phyloP scores from a whole-genome alignment of 2,329 filamentous ascomycete species.

The Aureobasidium sp. region DNA sequence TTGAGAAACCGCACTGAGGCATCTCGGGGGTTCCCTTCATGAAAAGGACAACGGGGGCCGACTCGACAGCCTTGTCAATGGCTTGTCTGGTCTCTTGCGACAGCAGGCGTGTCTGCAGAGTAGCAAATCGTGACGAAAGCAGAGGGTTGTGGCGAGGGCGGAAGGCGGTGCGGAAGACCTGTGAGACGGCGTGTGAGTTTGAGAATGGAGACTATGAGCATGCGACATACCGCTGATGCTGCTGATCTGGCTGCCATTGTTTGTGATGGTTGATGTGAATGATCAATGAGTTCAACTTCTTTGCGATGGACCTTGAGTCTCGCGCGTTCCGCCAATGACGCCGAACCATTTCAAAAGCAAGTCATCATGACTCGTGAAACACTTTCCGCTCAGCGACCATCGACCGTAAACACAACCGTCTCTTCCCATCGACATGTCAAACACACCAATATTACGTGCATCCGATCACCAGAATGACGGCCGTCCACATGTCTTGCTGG shows the following conservation, averaged over 20 bases:
- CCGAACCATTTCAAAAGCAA: conserved; percentile 11
- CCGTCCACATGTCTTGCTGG: conserved; percentile 56
- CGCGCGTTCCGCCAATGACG: conserved; percentile 9
- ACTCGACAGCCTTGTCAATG: conserved; percentile 82
- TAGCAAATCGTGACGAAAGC: conserved; percentile 37
- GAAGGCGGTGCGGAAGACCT: conserved; percentile 41
- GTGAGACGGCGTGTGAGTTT: neutral
- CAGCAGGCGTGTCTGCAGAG: conserved; percentile 56
- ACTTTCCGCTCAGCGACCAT: neutral
- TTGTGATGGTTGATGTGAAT: neutral
- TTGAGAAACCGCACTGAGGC: conserved; percentile 93
- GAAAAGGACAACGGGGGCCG: conserved; percentile 90
- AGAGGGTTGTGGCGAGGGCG: conserved; percentile 34
- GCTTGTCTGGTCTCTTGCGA: conserved; percentile 71
- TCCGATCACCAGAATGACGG: conserved; percentile 37
- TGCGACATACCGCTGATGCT: conserved; percentile 13
- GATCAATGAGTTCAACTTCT: neutral
- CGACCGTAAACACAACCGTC: neutral
- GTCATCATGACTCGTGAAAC: conserved; percentile 1
- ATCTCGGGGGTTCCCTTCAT: conserved; percentile 98
- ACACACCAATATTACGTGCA: conserved; percentile 22
- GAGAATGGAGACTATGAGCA: neutral
- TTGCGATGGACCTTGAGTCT: neutral
- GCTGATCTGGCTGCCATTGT: conserved; percentile 15
- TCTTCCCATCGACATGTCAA: conserved; percentile 3